Percentiles rank a stretch among this genome's conserved stretches.
These are phyloP conservation scores for Eucalyptus microcorys DNA, from an alignment of 345 rosid genomes.

Conservation along the genomic window DNA sequence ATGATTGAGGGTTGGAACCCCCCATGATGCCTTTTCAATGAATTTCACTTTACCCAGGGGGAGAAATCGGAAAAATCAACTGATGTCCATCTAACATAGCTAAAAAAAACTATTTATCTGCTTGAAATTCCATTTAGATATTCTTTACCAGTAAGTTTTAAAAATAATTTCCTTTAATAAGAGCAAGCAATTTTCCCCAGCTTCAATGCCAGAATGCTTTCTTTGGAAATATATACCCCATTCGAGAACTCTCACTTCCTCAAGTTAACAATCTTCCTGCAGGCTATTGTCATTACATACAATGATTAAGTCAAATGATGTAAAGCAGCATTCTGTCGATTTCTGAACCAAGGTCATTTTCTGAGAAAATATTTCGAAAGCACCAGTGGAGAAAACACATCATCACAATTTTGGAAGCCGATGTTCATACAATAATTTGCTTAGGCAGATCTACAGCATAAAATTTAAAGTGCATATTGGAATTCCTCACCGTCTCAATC, in stretches of 20 bases:
- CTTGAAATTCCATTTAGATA: background rate
- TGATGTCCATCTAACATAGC: background rate
- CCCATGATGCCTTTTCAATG: background rate
- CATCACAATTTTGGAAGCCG: background rate
- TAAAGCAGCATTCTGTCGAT: background rate
- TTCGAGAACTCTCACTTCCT: background rate
- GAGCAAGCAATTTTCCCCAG: background rate
- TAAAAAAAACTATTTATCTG: background rate
- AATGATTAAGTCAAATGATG: background rate
- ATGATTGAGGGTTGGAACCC: background rate
- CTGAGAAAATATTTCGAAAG: background rate
- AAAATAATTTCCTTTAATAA: background rate
- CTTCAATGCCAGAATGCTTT: background rate
- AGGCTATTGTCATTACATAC: background rate
- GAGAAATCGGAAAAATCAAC: background rate
- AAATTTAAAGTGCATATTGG: background rate
- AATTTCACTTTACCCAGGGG: background rate
- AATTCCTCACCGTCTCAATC: slow-evolving; percentile 57
- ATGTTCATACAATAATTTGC: background rate
- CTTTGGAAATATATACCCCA: background rate
- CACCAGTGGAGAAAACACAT: background rate
- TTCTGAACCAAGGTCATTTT: background rate
- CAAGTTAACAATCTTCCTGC: background rate
- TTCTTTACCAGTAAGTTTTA: background rate
- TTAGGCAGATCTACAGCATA: background rate